Evolutionary conservation across 2,329 filamentous ascomycete species (phyloP), one percentile per base, ranked within the genome.

Genomic region (Orbilia ellipsospora): DNA sequence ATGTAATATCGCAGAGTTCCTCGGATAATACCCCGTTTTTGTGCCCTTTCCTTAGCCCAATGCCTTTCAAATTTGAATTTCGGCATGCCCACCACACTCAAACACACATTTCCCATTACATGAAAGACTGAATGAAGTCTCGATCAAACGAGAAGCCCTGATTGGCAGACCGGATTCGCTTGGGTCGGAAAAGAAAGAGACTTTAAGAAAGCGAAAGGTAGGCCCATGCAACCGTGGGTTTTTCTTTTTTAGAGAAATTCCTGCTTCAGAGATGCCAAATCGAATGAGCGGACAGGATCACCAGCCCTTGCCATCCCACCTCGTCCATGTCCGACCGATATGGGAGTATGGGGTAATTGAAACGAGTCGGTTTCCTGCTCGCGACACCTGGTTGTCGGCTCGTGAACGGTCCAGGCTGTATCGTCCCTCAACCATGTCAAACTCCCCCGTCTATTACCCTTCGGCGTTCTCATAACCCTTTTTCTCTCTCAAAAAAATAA

Each of bases 311-410:
- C 50, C 51, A 51, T 56, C 63, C 57, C 63, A 51, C 62, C 63
- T 67, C 63, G 63, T 74, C 63, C 64, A 59, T 75, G 64, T 65
- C 63, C 59, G 50, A 69, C 44, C 63, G 59, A 40, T 51, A 48
- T 48, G 56, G 56, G 57, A 51, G 54, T 74, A 67, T 74, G 62
- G 62, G 62, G 69, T 67, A 73, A 74, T 67, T 74, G 57, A 60
- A 68, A 74, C 72, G 57, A 68, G 26, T 69, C 72, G 64, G 63
- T 68, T 74, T 74, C 51, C 63, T 73, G 69, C 69, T 66, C 54
- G 68, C 68, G 36, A 60, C 54, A 60, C 67, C 67, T 65, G 68
- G 63, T 59, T 74, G 28, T 59, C 62, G 63, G 70, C 62, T 68
- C 62, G 56, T 73, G 66, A 70, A 70, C 66, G 52, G 57, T 62